Evolutionary conservation across 805 yeast genomes (phyloP).

Genomic region (Jamesozyma rosinii): DNA sequence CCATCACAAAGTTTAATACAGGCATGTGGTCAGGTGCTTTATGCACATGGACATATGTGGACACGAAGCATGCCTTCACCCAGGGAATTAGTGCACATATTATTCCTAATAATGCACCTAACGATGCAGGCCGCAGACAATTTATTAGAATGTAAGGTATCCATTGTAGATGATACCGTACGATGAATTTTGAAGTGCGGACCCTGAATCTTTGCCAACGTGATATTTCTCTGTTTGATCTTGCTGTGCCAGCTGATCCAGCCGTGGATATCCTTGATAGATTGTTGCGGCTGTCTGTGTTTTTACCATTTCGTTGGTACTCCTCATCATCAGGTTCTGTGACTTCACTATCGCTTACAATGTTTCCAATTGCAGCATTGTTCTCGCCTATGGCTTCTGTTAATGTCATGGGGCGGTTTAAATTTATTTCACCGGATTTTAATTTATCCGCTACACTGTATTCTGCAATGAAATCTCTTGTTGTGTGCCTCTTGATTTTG

Average conservation of each 20-base stretch:
- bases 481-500: neutral
- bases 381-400: constrained; percentile 24
- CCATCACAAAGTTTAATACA: constrained; percentile 78
- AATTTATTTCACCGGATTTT: constrained; percentile 25
- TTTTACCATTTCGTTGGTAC: neutral
- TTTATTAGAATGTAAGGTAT: constrained; percentile 37
- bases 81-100: constrained; percentile 78
- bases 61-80: constrained; percentile 62
- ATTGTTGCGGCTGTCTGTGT: neutral
- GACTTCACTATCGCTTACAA: neutral
- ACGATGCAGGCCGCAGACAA: constrained; percentile 61
- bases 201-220: constrained; percentile 3
- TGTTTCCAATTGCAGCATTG: constrained; percentile 11
- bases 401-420: constrained; percentile 24
- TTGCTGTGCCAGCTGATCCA: neutral
- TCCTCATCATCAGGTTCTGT: neutral
- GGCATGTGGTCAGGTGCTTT: constrained; percentile 82
- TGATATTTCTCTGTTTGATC: neutral
- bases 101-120: constrained; percentile 58
- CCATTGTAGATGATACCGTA: constrained; percentile 29
- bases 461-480: constrained; percentile 31
- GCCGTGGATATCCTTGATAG: neutral
- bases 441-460: constrained; percentile 31
- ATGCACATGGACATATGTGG: constrained; percentile 42
- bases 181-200: constrained; percentile 18